A percentile compares a stretch with the other conserved stretches of the same genome.
Conservation (phyloP, 2,329 filamentous ascomycete genomes). For the Lachnellula arida region DNA sequence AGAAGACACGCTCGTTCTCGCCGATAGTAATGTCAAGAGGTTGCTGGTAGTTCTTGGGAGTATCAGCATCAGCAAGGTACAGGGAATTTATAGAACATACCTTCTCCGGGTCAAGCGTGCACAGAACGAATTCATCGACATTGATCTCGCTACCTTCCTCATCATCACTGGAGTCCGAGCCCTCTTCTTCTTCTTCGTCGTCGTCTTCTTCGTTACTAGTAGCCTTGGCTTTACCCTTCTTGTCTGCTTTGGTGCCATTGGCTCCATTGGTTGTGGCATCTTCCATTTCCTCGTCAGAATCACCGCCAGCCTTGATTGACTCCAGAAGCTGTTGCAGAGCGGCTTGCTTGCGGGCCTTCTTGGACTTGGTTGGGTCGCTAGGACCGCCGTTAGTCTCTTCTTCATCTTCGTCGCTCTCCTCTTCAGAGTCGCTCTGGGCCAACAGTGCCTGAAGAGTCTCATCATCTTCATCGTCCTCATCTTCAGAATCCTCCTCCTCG, state of each 20-base stretch:
- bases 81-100: slow-evolving; percentile 47
- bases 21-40: slow-evolving; percentile 87
- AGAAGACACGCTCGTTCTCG: slow-evolving; percentile 86
- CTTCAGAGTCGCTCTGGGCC: slow-evolving; percentile 42
- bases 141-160: slow-evolving; percentile 61
- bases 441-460: slow-evolving; percentile 57
- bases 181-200: slow-evolving; percentile 45
- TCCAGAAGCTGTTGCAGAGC: slow-evolving; percentile 74
- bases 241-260: slow-evolving; percentile 56
- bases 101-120: slow-evolving; percentile 89
- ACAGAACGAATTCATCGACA: slow-evolving; percentile 87
- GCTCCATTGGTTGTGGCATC: slow-evolving; percentile 60
- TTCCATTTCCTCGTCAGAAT: slow-evolving; percentile 68
- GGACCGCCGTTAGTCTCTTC: slow-evolving; percentile 83
- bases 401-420: slow-evolving; percentile 50
- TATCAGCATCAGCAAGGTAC: slow-evolving; percentile 27
- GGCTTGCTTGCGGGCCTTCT: slow-evolving; percentile 77
- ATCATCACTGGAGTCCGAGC: slow-evolving; percentile 44
- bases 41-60: slow-evolving; percentile 81
- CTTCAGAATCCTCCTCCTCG: slow-evolving; percentile 39
- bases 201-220: slow-evolving; percentile 48
- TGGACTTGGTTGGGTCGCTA: slow-evolving; percentile 84
- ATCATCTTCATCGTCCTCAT: slow-evolving; percentile 55
- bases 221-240: slow-evolving; percentile 69
- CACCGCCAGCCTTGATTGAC: slow-evolving; percentile 52